A percentile compares a stretch with the other conserved stretches of the same genome.
phyloP scores from a whole-genome alignment of 192 early-diverging fungal species.

The Umbelopsis sp. region DNA sequence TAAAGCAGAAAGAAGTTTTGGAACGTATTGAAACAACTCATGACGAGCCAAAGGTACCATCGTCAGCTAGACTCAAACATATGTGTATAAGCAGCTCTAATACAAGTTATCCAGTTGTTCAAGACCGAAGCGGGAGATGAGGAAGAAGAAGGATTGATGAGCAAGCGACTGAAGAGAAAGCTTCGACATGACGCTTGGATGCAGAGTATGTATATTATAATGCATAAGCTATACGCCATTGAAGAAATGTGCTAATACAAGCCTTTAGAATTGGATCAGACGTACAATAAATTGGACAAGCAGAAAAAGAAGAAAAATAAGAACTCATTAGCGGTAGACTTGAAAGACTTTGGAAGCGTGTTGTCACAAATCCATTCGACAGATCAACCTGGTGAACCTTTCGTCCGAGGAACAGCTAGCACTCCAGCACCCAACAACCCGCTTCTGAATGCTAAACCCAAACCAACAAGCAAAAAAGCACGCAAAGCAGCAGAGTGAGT shows the following conservation, averaged over 20 bases:
- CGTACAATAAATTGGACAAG: conserved; percentile 56
- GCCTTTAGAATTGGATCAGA: conserved; percentile 52
- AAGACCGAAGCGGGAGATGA: not conserved
- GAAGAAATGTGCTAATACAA: not conserved
- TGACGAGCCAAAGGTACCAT: conserved; percentile 4
- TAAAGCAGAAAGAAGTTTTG: conserved; percentile 28
- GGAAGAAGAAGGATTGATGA: conserved; percentile 4
- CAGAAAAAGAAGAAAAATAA: conserved; percentile 46
- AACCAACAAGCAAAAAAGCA: conserved; percentile 51
- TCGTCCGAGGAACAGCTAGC: not conserved
- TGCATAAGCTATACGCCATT: not conserved
- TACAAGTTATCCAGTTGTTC: not conserved
- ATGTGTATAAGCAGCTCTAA: no score
- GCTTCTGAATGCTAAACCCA: conserved; percentile 30
- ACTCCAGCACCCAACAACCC: not conserved
- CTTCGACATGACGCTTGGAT: conserved; percentile 64
- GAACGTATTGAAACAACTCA: conserved; percentile 22
- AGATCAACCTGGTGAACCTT: not conserved
- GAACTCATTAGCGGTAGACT: conserved; percentile 54
- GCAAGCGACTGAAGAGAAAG: conserved; percentile 47
- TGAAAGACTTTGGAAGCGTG: conserved; percentile 48
- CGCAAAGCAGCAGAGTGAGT: conserved; percentile 64
- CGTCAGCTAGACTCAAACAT: no score
- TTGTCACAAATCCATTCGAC: conserved; percentile 42
- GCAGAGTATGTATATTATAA: conserved; percentile 46